A percentile compares a stretch with the other conserved stretches of the same genome.
Conservation (phyloP, 2,329 filamentous ascomycete species). For the Paecilomyces variotii region DNA sequence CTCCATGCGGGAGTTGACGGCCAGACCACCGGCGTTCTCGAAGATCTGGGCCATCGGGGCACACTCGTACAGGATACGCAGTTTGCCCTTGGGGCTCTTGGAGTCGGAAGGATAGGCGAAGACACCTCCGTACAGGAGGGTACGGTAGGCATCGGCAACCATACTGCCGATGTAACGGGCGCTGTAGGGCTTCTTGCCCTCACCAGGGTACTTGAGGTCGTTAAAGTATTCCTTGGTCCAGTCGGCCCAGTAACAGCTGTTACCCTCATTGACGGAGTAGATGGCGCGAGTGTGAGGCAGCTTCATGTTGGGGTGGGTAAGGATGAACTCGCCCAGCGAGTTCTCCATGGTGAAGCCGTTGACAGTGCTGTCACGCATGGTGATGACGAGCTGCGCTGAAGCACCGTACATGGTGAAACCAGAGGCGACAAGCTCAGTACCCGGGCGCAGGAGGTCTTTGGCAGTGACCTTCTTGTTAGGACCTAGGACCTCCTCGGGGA, state of each 20-base stretch:
- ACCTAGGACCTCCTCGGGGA: constrained; percentile 55
- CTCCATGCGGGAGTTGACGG: constrained; percentile 82
- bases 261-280: constrained; percentile 98
- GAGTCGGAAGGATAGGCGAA: constrained; percentile 97
- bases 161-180: constrained; percentile 94
- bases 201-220: constrained; percentile 69
- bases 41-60: constrained; percentile 99
- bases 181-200: constrained; percentile 78
- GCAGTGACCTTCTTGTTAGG: constrained; percentile 49
- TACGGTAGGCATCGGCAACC: constrained; percentile 97
- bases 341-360: constrained; percentile 98
- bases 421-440: constrained; percentile 82
- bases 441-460: constrained; percentile 77
- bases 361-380: constrained; percentile 84
- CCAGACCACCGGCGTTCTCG: constrained; percentile 93
- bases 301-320: constrained; percentile 90
- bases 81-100: constrained; percentile 97
- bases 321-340: constrained; percentile 95
- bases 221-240: constrained; percentile 81
- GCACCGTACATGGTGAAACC: constrained; percentile 99
- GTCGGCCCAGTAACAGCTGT: constrained; percentile 93
- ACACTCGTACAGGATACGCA: constrained; percentile 95
- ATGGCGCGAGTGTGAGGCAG: constrained; percentile 75
- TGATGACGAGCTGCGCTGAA: constrained; percentile 91
- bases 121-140: constrained; percentile 87